Conservation (phyloP, 2,329 filamentous ascomycete genomes). For the Xylaria sp. region DNA sequence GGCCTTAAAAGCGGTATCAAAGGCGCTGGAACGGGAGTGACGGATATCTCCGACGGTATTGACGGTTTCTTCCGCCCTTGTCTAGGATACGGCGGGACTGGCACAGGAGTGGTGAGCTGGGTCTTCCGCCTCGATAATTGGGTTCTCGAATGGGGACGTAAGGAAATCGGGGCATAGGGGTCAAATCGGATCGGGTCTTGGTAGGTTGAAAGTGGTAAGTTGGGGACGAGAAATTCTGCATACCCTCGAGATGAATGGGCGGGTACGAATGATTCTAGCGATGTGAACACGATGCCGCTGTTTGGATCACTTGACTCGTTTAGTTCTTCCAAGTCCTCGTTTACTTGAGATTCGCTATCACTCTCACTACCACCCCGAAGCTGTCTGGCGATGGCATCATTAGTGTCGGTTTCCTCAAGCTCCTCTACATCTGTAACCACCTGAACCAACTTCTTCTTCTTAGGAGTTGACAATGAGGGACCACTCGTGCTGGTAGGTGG, state of each 20-base stretch:
- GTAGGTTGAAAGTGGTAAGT: slow-evolving; percentile 12
- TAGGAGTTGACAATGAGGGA: slow-evolving; percentile 50
- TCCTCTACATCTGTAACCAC: slow-evolving; percentile 28
- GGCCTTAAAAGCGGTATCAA: neutral
- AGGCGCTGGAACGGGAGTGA: slow-evolving; percentile 21
- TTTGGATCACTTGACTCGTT: neutral
- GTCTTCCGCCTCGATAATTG: slow-evolving; percentile 2
- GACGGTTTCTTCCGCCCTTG: neutral
- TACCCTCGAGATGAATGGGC: slow-evolving; percentile 25
- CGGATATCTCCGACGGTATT: neutral
- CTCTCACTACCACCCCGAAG: slow-evolving; percentile 27
- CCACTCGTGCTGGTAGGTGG: slow-evolving; percentile 40
- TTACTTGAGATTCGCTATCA: neutral
- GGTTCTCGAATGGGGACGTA: slow-evolving; percentile 14
- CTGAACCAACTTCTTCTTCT: slow-evolving; percentile 40
- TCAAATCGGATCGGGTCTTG: neutral
- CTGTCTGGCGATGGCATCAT: slow-evolving; percentile 39
- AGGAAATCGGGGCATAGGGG: slow-evolving; percentile 23
- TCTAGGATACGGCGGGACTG: slow-evolving; percentile 23
- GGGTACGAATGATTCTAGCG: slow-evolving; percentile 14
- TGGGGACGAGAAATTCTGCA: slow-evolving; percentile 22
- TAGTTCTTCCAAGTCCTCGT: neutral
- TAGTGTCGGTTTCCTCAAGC: slow-evolving; percentile 37
- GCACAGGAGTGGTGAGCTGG: slow-evolving; percentile 26
- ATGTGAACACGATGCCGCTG: neutral